Evolutionary conservation across 2,329 filamentous ascomycete species (phyloP).

Genomic region (Graphium sp.): DNA sequence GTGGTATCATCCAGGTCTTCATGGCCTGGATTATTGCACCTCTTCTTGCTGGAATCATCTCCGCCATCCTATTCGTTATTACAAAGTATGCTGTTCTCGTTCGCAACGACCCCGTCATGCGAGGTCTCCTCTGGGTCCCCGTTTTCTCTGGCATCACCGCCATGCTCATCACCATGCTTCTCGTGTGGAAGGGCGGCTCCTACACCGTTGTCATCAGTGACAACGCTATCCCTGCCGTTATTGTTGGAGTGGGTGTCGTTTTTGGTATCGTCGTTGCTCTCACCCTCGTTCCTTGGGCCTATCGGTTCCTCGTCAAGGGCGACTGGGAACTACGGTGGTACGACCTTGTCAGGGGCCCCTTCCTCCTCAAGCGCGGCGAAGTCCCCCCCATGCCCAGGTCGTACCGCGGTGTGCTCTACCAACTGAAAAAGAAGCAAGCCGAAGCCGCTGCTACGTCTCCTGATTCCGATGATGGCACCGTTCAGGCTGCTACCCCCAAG

Average conservation of each 20-base stretch:
- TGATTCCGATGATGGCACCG: conserved; percentile 15
- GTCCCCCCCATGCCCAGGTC: conserved; percentile 23
- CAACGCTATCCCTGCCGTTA: conserved; percentile 30
- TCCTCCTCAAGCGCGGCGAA: conserved; percentile 27
- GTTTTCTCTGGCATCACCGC: conserved; percentile 40
- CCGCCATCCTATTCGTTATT: conserved; percentile 32
- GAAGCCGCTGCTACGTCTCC: conserved; percentile 30
- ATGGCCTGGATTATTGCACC: conserved; percentile 46
- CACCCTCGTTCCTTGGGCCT: conserved; percentile 42
- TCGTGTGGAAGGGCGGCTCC: conserved; percentile 35
- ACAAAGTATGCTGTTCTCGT: conserved; percentile 40
- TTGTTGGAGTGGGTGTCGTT: conserved; percentile 31
- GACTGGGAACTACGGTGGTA: conserved; percentile 42
- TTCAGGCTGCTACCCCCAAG: conserved; percentile 16
- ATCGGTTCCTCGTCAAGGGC: conserved; percentile 39
- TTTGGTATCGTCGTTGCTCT: conserved; percentile 27
- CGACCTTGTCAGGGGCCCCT: conserved; percentile 34
- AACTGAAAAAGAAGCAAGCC: conserved; percentile 33
- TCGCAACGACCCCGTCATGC: conserved; percentile 31
- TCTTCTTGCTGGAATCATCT: conserved; percentile 33
- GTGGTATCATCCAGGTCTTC: conserved; percentile 37
- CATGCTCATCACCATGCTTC: conserved; percentile 39
- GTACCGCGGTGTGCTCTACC: conserved; percentile 32
- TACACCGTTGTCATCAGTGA: conserved; percentile 28
- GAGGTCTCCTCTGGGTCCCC: conserved; percentile 33